phyloP scores from a whole-genome alignment of 495 filamentous ascomycete species.

The Penicillium paradoxum region DNA sequence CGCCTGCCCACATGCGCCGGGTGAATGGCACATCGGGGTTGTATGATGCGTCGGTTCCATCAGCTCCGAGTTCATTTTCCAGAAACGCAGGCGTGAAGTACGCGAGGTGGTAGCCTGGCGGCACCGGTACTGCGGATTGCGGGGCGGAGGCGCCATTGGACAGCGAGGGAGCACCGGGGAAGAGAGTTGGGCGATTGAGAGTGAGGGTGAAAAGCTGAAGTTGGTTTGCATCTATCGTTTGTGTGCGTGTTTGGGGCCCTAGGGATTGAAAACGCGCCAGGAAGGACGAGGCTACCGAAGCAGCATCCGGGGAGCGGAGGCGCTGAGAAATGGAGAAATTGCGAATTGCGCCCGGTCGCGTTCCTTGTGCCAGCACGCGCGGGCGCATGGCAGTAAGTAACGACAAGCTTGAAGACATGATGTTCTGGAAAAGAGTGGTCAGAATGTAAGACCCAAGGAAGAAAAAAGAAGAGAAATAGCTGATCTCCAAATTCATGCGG shows the following conservation, averaged over 20 bases:
- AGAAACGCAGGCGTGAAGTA: conserved; percentile 63
- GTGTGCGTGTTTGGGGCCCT: conserved; percentile 41
- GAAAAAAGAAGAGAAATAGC: background rate
- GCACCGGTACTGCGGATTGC: conserved; percentile 42
- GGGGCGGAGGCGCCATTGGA: conserved; percentile 22
- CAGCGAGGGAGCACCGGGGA: conserved; percentile 25
- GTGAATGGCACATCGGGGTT: conserved; percentile 59
- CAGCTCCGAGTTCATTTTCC: conserved; percentile 50
- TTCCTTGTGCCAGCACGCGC: background rate
- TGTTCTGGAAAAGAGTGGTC: background rate
- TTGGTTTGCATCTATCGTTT: conserved; percentile 54
- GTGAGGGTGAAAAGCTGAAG: conserved; percentile 52
- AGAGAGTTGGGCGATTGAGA: conserved; percentile 44
- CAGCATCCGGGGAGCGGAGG: conserved; percentile 14
- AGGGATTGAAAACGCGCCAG: conserved; percentile 38
- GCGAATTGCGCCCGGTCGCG: conserved; percentile 1
- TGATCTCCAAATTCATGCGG: conserved; percentile 8
- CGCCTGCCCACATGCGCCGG: conserved; percentile 78
- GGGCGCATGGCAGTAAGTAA: background rate
- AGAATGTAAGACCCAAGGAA: background rate
- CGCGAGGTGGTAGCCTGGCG: conserved; percentile 64
- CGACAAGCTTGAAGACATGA: background rate
- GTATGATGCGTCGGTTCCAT: conserved; percentile 70
- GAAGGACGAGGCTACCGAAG: conserved; percentile 39
- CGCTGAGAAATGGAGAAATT: background rate